Evolutionary conservation across 768 basidiomycete genomes (phyloP), one percentile per base, ranked within the genome.

Genomic region (Mycena indigotica): DNA sequence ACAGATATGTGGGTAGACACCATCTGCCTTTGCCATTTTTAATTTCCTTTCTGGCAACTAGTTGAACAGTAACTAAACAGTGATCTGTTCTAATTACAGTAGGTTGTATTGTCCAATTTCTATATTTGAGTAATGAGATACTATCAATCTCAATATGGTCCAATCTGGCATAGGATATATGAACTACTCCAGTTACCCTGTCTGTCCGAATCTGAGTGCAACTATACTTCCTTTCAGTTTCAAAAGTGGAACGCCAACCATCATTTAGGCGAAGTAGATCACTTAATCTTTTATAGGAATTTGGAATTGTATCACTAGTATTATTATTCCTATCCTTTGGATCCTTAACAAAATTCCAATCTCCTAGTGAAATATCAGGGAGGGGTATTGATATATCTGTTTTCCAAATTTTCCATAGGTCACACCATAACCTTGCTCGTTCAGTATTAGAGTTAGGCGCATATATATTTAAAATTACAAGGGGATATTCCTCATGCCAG

Each of bases 271-370:
- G 40, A 1, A 57, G 32, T 26, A 44, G 28, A 23, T 38, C 12
- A 30, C 40, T 38, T 24, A 48, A n/a, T 8, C 61, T 3, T 2
- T 48, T 38, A 26, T 32, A 55, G 49, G 41, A 32, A 1, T 6
- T 8, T 3, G 54, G 54, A 28, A 49, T 25, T 4, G 5, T 3
- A 4, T 3, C 45, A 23, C 26, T 10, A 6, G 19, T 19, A 0
- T 24, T 35, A 0, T 68, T 68, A 0, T 58, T n/a, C 0, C 65
- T 25, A 35, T 69, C 70, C 0, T 68, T 16, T 0, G 48, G 1
- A 12, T 70, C 69, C 25, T 71, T 65, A 0, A 65, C 58, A 0
- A 70, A 12, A 52, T 73, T 73, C 38, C 71, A 69, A 41, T 73
- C 70, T 0, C 70, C 67, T 0, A 68, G 35, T 5, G 70, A 13